phyloP scores from a whole-genome alignment of 805 yeast genomes.

The Teunomyces atbi region DNA sequence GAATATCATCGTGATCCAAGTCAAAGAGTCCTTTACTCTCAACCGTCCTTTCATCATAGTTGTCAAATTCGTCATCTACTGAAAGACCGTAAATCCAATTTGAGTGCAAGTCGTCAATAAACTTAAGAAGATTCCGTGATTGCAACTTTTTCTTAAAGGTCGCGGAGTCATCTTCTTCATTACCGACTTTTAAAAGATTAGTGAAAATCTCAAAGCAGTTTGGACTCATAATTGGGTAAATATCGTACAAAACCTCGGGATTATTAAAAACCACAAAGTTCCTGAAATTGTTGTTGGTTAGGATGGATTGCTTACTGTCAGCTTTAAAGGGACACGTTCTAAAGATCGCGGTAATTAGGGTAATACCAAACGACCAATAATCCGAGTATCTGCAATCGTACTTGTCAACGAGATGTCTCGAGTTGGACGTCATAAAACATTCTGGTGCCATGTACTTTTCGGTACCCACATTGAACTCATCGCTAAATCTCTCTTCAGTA shows the following conservation, averaged over 20 bases:
- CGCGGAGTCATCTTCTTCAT: conserved; percentile 28
- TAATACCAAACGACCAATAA: conserved; percentile 55
- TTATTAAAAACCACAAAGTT: conserved; percentile 39
- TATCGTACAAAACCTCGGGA: conserved; percentile 45
- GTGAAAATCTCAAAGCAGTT: conserved; percentile 42
- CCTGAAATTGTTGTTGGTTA: conserved; percentile 43
- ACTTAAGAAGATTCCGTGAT: conserved; percentile 36
- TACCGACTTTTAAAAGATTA: conserved; percentile 37
- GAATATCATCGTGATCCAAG: conserved; percentile 31
- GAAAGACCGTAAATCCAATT: conserved; percentile 42
- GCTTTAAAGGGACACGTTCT: conserved; percentile 52
- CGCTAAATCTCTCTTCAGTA: conserved; percentile 18
- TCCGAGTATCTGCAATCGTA: conserved; percentile 49
- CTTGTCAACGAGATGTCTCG: conserved; percentile 18
- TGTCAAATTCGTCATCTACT: conserved; percentile 42
- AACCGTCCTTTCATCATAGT: conserved; percentile 8
- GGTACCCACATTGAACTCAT: conserved; percentile 50
- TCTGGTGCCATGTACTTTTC: conserved; percentile 63
- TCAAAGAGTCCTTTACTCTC: conserved; percentile 32
- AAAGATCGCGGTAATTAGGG: conserved; percentile 48
- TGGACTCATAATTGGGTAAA: conserved; percentile 46
- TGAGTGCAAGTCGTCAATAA: conserved; percentile 27
- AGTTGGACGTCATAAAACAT: conserved; percentile 22
- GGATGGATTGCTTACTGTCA: conserved; percentile 10
- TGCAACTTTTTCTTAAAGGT: conserved; percentile 8